These are phyloP conservation scores for Diaporthe capsici DNA, from an alignment of 2,329 filamentous ascomycete species.

Conservation along the genomic window DNA sequence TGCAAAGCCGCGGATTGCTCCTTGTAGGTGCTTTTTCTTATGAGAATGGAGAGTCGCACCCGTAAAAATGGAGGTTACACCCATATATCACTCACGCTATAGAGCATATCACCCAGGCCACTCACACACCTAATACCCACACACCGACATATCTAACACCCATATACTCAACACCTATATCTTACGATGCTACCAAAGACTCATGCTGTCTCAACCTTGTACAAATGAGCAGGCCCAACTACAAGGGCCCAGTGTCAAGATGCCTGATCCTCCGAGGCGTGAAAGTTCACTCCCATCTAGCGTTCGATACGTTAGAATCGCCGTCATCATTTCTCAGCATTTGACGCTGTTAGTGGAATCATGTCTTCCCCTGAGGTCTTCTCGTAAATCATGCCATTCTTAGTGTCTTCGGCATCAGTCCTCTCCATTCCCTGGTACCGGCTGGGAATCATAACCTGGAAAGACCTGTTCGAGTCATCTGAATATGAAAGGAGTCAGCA, in stretches of 20 bases:
- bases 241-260: background rate
- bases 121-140: no score
- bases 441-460: background rate
- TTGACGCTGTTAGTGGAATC: background rate
- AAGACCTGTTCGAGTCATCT: background rate
- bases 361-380: background rate
- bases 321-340: background rate
- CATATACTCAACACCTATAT: no score
- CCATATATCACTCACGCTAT: no score
- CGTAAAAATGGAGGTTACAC: no score
- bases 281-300: background rate
- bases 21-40: background rate
- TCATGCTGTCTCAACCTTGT: background rate
- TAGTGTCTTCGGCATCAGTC: background rate
- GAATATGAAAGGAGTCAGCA: background rate
- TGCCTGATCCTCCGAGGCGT: background rate
- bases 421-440: background rate
- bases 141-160: no score
- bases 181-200: background rate
- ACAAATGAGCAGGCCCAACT: background rate
- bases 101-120: no score
- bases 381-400: background rate
- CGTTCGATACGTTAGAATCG: background rate
- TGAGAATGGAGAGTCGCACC: no score
- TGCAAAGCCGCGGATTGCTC: background rate